Evolutionary conservation across 2,329 filamentous ascomycete genomes (phyloP), one percentile per base, ranked within the genome.

Genomic region (Fusarium sp.): DNA sequence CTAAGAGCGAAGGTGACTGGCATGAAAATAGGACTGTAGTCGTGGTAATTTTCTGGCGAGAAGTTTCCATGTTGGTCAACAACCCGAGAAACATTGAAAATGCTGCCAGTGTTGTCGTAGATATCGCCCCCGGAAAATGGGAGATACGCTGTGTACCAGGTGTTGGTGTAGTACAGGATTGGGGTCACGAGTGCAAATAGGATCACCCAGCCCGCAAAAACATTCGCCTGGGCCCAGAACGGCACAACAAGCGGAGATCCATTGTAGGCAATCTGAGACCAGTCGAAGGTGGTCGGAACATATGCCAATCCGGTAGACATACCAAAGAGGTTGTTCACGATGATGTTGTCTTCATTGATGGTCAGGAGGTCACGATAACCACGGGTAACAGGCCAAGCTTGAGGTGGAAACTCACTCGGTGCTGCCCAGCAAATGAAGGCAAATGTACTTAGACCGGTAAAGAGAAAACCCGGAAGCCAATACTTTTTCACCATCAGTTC

Each of bases 201-300:
- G 0, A 58, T 28, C 6, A 55, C 22, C 49, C 49, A 58, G 0
- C 55, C 55, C 0, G 55, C 49, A 3, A 58, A 58, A 9, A 58
- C 55, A 6, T 58, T 55, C 2, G 55, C 55, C 26, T 58, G 55
- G 0, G 55, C 49, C 55, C 49, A 58, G 6, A 58, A 58, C 2
- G 55, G 55, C 0, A 55, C 55, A 2, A 58, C 55, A 2, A 58
- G 55, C 0, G 55, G 49, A 4, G 55, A 58, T 14, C 55, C 55
- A 13, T 57, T 57, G 7, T 57, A 57, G 2, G 55, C 55, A 9
- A 57, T 57, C 7, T 57, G 55, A 0, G 55, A 57, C 55, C 55
- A 57, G 31, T 57, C 55, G 0, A 57, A 57, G 0, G 55, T 57
- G 1, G 55, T 57, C 0, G 55, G 55, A 9, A 57, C 5, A 4